phyloP scores from a whole-genome alignment of 495 filamentous ascomycete species.

The Neurospora sp. region DNA sequence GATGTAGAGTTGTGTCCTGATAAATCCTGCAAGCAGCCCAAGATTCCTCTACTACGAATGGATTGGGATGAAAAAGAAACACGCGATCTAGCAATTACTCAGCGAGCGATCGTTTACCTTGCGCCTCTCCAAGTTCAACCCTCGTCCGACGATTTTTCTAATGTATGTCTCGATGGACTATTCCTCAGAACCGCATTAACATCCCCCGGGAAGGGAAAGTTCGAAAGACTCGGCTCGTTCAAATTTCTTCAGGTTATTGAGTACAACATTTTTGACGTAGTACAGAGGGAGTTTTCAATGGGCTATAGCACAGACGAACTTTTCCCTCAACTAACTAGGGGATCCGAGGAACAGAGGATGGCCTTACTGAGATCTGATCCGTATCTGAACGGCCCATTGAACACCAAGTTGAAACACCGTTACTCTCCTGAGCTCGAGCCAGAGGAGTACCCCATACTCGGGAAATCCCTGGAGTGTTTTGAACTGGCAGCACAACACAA shows the following conservation, averaged over 20 bases:
- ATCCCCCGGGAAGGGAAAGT: background rate
- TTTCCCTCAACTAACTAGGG: background rate
- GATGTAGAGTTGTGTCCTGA: background rate
- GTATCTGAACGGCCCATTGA: background rate
- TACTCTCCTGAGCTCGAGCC: background rate
- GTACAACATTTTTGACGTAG: no score
- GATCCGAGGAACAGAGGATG: background rate
- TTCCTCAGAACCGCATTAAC: no score
- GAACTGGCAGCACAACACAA: background rate
- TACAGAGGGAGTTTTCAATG: background rate
- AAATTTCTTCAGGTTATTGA: background rate
- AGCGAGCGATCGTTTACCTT: background rate
- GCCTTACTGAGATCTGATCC: background rate
- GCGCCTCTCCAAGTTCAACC: background rate
- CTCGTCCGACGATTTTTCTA: no score
- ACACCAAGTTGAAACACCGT: background rate
- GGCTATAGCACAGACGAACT: background rate
- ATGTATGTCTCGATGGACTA: no score
- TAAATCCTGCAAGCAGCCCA: no score
- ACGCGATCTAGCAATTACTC: background rate
- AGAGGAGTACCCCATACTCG: rapidly evolving
- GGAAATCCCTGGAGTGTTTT: background rate
- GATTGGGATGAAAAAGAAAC: background rate
- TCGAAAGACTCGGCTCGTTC: background rate
- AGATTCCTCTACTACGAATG: no score